Evolutionary conservation across 306 rosid species (phyloP).

Genomic region (Luffa acutangula): DNA sequence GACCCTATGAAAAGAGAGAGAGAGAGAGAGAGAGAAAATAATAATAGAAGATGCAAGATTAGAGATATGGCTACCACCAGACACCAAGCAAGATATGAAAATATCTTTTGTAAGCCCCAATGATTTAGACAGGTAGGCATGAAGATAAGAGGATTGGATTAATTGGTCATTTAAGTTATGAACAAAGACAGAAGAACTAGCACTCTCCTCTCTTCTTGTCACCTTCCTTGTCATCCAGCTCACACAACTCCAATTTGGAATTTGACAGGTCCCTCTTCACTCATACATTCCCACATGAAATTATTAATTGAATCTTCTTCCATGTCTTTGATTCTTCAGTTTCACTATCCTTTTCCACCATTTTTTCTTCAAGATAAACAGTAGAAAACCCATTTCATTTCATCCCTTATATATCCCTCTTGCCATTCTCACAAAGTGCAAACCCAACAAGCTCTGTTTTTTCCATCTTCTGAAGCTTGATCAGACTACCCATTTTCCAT

Average conservation of each 20-base stretch:
- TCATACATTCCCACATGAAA: conserved; percentile 67
- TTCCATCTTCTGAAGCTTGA: neutral
- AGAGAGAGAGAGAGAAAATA: no score
- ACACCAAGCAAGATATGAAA: neutral
- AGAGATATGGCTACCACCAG: neutral
- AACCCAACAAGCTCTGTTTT: neutral
- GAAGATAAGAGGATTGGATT: neutral
- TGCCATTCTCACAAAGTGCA: neutral
- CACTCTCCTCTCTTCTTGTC: conserved; percentile 47
- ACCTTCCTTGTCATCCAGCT: conserved; percentile 55
- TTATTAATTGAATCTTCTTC: conserved; percentile 29
- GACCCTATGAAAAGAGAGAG: no score
- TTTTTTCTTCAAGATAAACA: neutral
- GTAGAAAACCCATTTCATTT: neutral
- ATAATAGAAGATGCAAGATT: neutral
- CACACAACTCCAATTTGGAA: conserved; percentile 34
- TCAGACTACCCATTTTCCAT: neutral
- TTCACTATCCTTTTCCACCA: conserved; percentile 4
- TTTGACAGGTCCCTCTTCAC: conserved; percentile 35
- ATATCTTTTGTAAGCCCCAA: neutral
- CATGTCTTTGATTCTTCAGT: neutral
- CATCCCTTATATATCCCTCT: conserved; percentile 1
- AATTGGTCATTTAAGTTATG: neutral
- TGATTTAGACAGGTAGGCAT: conserved; percentile 7
- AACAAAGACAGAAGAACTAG: conserved; percentile 3